phyloP scores from a whole-genome alignment of 2,329 filamentous ascomycete species.

The Taxawa tesnikishii region DNA sequence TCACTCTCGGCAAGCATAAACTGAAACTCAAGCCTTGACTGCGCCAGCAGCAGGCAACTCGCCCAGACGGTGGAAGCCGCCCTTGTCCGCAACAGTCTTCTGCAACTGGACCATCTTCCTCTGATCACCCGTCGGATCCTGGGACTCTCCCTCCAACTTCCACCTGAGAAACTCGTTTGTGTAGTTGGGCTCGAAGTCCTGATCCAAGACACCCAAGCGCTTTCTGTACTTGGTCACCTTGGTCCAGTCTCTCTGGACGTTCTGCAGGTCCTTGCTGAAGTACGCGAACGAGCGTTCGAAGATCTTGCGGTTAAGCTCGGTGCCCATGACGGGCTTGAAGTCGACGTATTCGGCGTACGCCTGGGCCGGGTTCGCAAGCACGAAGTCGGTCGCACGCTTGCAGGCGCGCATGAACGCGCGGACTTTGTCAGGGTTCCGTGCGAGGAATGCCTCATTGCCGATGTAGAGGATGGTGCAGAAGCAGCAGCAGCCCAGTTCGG shows the following conservation, averaged over 20 bases:
- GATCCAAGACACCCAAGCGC: slow-evolving; percentile 54
- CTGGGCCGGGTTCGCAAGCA: slow-evolving; percentile 48
- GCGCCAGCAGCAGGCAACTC: too few species aligned
- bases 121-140: slow-evolving; percentile 60
- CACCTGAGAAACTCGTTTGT: slow-evolving; percentile 60
- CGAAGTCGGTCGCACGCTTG: slow-evolving; percentile 62
- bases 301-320: slow-evolving; percentile 61
- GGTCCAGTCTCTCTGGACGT: slow-evolving; percentile 60
- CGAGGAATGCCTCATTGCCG: slow-evolving; percentile 59
- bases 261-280: slow-evolving; percentile 63
- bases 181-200: slow-evolving; percentile 57
- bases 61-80: slow-evolving; percentile 43
- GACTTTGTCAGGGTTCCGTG: slow-evolving; percentile 54
- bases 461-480: slow-evolving; percentile 77
- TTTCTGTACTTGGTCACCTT: slow-evolving; percentile 71
- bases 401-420: slow-evolving; percentile 58
- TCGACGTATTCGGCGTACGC: slow-evolving; percentile 60
- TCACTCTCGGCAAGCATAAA: too few species aligned
- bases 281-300: slow-evolving; percentile 69
- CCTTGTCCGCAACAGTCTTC: slow-evolving; percentile 50
- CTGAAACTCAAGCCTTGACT: too few species aligned
- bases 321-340: slow-evolving; percentile 60
- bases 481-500: slow-evolving; percentile 70
- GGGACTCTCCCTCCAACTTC: slow-evolving; percentile 52
- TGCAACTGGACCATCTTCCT: slow-evolving; percentile 61